These are phyloP conservation scores for Bisporella sp. DNA, from an alignment of 2,329 filamentous ascomycete species.

Conservation along the genomic window DNA sequence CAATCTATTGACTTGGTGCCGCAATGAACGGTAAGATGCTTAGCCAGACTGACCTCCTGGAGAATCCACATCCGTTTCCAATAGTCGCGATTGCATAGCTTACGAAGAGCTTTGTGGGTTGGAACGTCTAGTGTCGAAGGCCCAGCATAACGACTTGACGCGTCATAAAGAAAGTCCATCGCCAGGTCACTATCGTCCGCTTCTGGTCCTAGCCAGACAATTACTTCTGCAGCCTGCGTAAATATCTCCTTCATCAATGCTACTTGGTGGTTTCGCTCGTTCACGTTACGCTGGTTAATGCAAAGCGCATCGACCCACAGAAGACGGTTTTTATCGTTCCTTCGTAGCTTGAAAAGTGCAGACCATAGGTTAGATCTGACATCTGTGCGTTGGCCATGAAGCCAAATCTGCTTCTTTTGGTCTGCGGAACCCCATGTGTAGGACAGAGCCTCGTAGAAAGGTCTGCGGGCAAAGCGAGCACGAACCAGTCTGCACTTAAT, in stretches of 20 bases:
- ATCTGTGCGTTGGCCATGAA: neutral
- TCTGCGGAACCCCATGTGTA: constrained; percentile 16
- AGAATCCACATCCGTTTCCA: neutral
- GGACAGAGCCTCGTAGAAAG: constrained; percentile 18
- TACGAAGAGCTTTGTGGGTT: neutral
- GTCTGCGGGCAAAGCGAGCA: constrained; percentile 7
- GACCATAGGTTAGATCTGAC: neutral
- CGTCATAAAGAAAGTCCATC: neutral
- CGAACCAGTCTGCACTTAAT: neutral
- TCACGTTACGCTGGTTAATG: neutral
- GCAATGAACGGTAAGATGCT: neutral
- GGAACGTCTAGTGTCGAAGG: neutral
- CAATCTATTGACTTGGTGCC: neutral
- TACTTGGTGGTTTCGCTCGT: constrained; percentile 1
- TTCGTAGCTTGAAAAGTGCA: neutral
- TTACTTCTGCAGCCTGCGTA: neutral
- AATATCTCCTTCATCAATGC: neutral
- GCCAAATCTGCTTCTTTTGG: neutral
- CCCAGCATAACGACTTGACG: neutral
- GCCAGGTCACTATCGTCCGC: neutral
- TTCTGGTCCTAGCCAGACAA: constrained; percentile 1
- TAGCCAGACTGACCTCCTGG: neutral
- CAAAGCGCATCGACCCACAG: neutral
- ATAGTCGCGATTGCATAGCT: neutral
- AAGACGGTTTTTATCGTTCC: neutral